Percentiles rank a stretch among this genome's conserved stretches.
These are phyloP conservation scores for Trichosporon ovoides DNA, from an alignment of 1,284 basidiomycete genomes.

Conservation along the genomic window DNA sequence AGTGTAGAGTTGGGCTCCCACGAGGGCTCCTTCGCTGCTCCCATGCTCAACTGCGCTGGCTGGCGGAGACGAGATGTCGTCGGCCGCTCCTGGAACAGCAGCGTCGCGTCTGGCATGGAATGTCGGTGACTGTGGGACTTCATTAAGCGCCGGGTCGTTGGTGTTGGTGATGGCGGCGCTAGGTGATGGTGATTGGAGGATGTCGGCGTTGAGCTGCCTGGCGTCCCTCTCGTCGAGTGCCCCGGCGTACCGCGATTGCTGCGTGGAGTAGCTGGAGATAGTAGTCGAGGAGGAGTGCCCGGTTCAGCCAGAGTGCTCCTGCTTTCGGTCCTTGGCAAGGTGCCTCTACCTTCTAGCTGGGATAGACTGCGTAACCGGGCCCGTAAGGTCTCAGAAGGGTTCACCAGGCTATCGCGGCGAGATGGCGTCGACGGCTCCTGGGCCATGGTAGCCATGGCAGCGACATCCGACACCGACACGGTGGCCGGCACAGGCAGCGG, in stretches of 20 bases:
- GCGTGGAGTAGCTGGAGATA: constrained; percentile 14
- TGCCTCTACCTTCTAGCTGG: constrained; percentile 6
- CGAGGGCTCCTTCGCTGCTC: not conserved
- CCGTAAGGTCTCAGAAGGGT: constrained; percentile 11
- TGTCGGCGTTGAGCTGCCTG: constrained; percentile 17
- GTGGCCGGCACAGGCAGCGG: constrained; percentile 8
- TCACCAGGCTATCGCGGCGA: constrained; percentile 5
- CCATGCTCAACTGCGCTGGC: constrained; percentile 16
- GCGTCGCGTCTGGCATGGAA: constrained; percentile 2
- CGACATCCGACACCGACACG: constrained; percentile 18
- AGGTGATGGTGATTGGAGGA: constrained; percentile 4
- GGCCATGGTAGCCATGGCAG: constrained; percentile 16
- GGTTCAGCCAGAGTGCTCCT: not conserved
- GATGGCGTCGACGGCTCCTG: constrained; percentile 9
- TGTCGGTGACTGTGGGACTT: constrained; percentile 5
- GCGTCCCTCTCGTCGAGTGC: constrained; percentile 6
- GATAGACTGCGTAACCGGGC: constrained; percentile 14
- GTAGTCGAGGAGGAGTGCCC: not conserved
- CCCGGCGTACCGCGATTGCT: constrained; percentile 12
- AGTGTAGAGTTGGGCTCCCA: not conserved
- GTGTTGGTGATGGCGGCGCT: constrained; percentile 15
- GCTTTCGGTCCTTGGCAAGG: too few species aligned
- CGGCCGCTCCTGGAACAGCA: constrained; percentile 7
- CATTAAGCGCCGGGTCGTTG: constrained; percentile 9
- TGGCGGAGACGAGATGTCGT: constrained; percentile 15